A percentile compares a stretch with the other conserved stretches of the same genome.
Conservation (phyloP, 2,329 filamentous ascomycete genomes). For the Claviceps pazoutovae region DNA sequence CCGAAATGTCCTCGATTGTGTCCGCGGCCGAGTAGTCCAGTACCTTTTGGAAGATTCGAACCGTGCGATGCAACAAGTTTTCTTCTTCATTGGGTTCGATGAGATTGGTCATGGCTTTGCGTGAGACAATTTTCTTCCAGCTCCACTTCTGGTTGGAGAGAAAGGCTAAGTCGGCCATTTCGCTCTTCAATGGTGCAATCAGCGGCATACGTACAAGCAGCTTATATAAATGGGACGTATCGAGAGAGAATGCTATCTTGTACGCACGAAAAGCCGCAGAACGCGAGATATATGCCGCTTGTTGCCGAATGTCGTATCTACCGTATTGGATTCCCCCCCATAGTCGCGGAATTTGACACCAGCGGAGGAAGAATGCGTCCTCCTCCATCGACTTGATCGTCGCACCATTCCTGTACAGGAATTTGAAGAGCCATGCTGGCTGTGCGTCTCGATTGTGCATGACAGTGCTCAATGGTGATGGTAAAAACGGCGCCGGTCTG, state of each 20-base stretch:
- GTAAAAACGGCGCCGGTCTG: neutral
- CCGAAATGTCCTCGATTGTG: neutral
- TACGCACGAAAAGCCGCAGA: neutral
- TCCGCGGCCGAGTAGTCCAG: neutral
- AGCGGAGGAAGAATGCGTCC: neutral
- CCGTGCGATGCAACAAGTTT: neutral
- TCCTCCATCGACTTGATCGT: neutral
- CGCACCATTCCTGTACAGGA: neutral
- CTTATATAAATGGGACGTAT: neutral
- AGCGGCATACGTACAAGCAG: neutral
- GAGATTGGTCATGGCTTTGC: neutral
- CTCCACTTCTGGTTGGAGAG: neutral
- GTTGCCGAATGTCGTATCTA: neutral
- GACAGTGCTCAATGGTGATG: neutral
- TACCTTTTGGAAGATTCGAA: neutral
- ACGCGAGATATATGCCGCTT: neutral
- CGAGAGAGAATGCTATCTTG: neutral
- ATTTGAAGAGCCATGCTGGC: conserved; percentile 1
- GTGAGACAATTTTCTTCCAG: neutral
- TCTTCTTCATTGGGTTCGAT: neutral
- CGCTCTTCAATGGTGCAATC: neutral
- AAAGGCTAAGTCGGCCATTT: neutral
- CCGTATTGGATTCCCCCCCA: neutral
- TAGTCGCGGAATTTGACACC: neutral
- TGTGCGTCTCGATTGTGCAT: neutral